Conservation (phyloP, 2,329 filamentous ascomycete genomes). For the Sporothrix brasiliensis region DNA sequence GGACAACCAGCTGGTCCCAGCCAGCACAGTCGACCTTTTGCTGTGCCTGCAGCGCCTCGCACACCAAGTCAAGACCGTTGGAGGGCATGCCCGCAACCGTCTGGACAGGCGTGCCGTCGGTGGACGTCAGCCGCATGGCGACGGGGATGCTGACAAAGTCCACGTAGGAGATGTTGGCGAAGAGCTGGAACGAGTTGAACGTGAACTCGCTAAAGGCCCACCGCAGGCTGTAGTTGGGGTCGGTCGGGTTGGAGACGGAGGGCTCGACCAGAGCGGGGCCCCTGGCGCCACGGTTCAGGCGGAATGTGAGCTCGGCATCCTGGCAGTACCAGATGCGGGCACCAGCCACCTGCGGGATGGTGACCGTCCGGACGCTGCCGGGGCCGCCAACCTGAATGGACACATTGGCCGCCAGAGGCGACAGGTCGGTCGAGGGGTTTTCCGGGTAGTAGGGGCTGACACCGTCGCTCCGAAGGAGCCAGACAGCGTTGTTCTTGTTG, state of each 20-base stretch:
- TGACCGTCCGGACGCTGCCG: constrained; percentile 61
- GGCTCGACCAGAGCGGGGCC: constrained; percentile 72
- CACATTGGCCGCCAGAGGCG: constrained; percentile 59
- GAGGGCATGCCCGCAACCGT: constrained; percentile 54
- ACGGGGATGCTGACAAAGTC: constrained; percentile 74
- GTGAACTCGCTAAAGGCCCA: constrained; percentile 74
- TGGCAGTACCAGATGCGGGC: constrained; percentile 73
- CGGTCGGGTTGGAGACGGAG: constrained; percentile 66
- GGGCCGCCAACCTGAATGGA: constrained; percentile 66
- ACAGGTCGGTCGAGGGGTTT: constrained; percentile 56
- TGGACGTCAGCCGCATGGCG: constrained; percentile 56
- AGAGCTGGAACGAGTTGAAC: constrained; percentile 63
- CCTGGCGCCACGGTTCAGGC: constrained; percentile 63
- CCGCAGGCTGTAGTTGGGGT: constrained; percentile 62
- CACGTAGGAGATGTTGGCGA: constrained; percentile 72
- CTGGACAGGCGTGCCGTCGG: constrained; percentile 47
- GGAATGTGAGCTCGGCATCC: constrained; percentile 64
- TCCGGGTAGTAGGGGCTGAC: constrained; percentile 65
- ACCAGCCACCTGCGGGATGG: constrained; percentile 70
- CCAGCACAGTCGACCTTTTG: constrained; percentile 51
- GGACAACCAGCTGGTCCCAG: constrained; percentile 57
- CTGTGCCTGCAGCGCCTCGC: constrained; percentile 51
- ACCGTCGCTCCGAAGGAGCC: constrained; percentile 68
- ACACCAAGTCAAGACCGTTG: constrained; percentile 53
- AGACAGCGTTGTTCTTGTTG: constrained; percentile 60